Base-by-base conservation (phyloP, 441 rosid species). In the Biscutella laevigata region DNA sequence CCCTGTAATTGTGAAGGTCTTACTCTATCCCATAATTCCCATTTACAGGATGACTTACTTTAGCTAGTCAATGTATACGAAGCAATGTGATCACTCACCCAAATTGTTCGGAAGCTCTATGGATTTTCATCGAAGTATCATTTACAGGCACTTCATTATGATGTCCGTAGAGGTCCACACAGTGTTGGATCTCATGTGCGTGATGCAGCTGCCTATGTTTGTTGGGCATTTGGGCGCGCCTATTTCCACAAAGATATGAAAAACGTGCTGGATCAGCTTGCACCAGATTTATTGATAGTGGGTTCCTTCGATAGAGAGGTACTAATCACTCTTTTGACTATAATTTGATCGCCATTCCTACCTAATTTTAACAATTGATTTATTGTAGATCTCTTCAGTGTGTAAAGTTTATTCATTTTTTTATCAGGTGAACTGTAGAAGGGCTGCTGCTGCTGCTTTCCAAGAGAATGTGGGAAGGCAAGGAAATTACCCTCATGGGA, bases 141-240 rank as follows among this genome's bases (percentile, higher is more conserved):
- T 55, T 56, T 66, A 38, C 79, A 88, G 98, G 96, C 98, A 43
- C 74, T 88, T 38, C 96, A 88, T 83, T 92, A 83, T 72, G 98
- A 92, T 74, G 65, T 88, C 52, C 94, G 95, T 44, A 79, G 98
- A 78, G 98, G 98, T 59, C 96, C 95, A 7, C 98, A 88, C 71
- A 92, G 98, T 61, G 83, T 92, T 64, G 98, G 98, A 57, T 88
- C 98, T 72, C 98, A 88, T 77, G 96, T 92, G 24, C 95, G 96
- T 64, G 98, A 92, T 77, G 98, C 96, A 67, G 95, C 98, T 57
- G 98, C 98, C 41, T 92, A 92, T 70, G 98, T 92, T 43, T 88
- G 96, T 61, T 92, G 98, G 96, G 98, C 96, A 60, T 92, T 92
- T 82, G 98, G 96, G n/a, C 95, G 98, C 50, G 89, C 96, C 50